Evolutionary conservation across 306 rosid species (phyloP), one percentile per base, ranked within the genome.

Genomic region (Fagus sylvatica): DNA sequence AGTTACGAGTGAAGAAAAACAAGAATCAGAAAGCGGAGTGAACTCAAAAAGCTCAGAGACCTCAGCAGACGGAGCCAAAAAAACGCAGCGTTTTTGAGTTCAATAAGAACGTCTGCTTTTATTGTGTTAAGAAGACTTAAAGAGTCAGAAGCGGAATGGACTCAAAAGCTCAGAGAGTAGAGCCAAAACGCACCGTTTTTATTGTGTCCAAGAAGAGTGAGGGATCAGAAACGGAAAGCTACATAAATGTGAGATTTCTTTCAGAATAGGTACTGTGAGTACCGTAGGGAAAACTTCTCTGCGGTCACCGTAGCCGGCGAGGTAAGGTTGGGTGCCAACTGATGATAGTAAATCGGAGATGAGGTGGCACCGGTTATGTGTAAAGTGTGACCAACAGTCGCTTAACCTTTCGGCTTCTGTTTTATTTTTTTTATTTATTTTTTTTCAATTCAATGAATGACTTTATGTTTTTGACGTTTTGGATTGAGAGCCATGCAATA

Each of bases 361-460:
- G 71, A 65, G 71, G 71, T 16, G 70, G 48, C 70, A 65, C 49
- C 71, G 71, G 49, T 39, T 22, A 73, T 36, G 61, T 34, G 28
- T 22, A 22, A 46, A 10, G 9, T 46, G 13, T 46, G 13, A 66
- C 64, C 2, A 66, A 53, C 74, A 36, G 74, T 17, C 49, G 46
- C 12, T 65, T 37, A 49, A 65, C 48, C 32, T 65, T 37, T 37
- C 71, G 22, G 49, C 8, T 65, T 65, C 40, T 36, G 7, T 13
- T 56, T 7, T 30, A 3, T 10, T 59, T 59, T 10, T 22, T 10
- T 32, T 22, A 57, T 28, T 30, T 30, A 7, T 3, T 22, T 3
- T 2, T 9, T 30, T 61, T 10, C 4, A 46, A 46, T 46, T 46
- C 51, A 46, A 46, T 46, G 51, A 46, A 2, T 46, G 51, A 22